Base-by-base conservation (phyloP, 2,329 filamentous ascomycete species). In the Dactylonectria estremocensis region DNA sequence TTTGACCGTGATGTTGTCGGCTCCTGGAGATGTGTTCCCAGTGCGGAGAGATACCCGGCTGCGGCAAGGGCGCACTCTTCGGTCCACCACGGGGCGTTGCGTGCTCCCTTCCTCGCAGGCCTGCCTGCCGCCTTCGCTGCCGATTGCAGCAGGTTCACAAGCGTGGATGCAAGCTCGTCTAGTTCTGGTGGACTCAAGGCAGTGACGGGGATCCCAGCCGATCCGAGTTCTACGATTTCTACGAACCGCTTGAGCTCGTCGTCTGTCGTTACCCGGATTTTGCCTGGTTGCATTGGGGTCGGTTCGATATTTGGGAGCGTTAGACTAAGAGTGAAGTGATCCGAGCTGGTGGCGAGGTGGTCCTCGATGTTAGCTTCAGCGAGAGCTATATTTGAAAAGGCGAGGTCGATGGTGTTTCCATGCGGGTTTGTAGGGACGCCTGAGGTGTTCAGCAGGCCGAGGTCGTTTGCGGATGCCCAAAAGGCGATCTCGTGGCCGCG, bases 11-110 rank as follows among this genome's bases (percentile, higher is more conserved):
- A 74, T 73, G 11, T 68, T 64, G 45, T 76, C 71, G 10, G 60
- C 58, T 43, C 69, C 70, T 33, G 68, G 73, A 3, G 70, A 71
- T 22, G 67, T 74, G 48, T 71, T 75, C 5, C 73, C 67, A 5
- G 69, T 69, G 7, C 48, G 43, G 43, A 72, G 61, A 5, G 66
- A 28, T 28, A 28, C 24, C 24, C 24, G 24, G 24, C 24, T 28
- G 24, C 24, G 48, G 48, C 48, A 50, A 50, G 48, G 48, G 48
- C 48, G 60, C 59, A 67, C 53, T 69, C 59, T 43, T 69, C 64
- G 14, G 63, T 69, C 67, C 67, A 69, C 63, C 64, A 69, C 8
- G 64, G 60, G 24, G 49, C 63, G 33, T 59, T 66, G 18, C 67
- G 64, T 18, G 62, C 60, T 24, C 54, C 55, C 43, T 69, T 69